phyloP scores from a whole-genome alignment of 2,329 filamentous ascomycete species.

The Alternaria arbusti region DNA sequence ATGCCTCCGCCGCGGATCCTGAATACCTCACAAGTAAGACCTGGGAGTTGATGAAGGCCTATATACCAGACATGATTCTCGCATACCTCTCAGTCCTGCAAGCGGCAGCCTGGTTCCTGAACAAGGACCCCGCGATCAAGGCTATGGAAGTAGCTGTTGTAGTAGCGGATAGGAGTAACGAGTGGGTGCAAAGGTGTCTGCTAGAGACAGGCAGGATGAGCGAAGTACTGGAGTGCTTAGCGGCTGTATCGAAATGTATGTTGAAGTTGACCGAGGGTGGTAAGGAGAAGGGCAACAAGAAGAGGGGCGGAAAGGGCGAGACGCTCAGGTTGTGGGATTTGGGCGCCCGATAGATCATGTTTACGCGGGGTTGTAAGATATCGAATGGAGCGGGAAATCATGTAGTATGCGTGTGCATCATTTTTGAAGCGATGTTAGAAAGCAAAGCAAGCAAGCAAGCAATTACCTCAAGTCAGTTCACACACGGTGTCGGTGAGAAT shows the following conservation, averaged over 20 bases:
- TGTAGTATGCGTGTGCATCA: not conserved
- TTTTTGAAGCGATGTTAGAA: not conserved
- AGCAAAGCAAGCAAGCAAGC: not conserved
- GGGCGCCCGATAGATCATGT: slow-evolving; percentile 20
- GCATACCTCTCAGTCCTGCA: slow-evolving; percentile 84
- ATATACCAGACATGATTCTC: slow-evolving; percentile 84
- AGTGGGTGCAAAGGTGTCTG: slow-evolving; percentile 48
- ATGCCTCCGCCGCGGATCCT: slow-evolving; percentile 1
- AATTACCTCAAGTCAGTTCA: not conserved
- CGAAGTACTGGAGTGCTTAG: slow-evolving; percentile 65
- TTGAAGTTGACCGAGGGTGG: slow-evolving; percentile 57
- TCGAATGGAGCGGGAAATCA: not conserved
- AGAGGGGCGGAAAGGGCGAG: slow-evolving; percentile 52
- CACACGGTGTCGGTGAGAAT: not conserved
- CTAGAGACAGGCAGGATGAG: slow-evolving; percentile 51
- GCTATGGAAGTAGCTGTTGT: slow-evolving; percentile 84
- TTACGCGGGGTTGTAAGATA: not conserved
- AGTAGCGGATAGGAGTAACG: slow-evolving; percentile 61
- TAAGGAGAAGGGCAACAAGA: slow-evolving; percentile 48
- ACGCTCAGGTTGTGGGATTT: slow-evolving; percentile 54
- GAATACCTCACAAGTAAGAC: slow-evolving; percentile 7
- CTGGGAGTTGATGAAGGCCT: slow-evolving; percentile 71
- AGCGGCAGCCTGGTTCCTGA: slow-evolving; percentile 75
- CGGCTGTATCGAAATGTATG: slow-evolving; percentile 76
- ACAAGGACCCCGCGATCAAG: slow-evolving; percentile 77